Conservation (phyloP, 179 eudicot genomes). For the Amaranthus tricolor region DNA sequence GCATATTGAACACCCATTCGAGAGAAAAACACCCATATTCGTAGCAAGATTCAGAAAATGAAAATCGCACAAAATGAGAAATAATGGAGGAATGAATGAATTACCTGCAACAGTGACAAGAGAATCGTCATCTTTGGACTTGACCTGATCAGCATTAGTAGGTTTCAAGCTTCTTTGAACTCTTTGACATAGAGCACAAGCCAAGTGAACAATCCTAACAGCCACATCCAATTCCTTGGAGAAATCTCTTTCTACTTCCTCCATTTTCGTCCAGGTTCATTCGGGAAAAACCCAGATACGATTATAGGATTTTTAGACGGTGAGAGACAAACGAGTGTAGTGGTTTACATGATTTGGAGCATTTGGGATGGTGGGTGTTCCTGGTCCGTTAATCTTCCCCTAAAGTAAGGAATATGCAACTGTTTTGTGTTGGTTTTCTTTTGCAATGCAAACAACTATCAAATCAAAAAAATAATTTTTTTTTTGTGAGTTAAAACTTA, state of each 20-base stretch:
- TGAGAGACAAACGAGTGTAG: too few species aligned
- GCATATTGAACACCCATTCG: constrained; percentile 6
- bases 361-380: too few species aligned
- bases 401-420: too few species aligned
- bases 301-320: too few species aligned
- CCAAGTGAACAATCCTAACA: constrained; percentile 81
- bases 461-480: too few species aligned
- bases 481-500: too few species aligned
- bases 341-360: too few species aligned
- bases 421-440: too few species aligned
- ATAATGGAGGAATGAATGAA: constrained; percentile 1
- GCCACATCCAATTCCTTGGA: constrained; percentile 70
- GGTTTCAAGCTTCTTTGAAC: constrained; percentile 32
- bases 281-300: not conserved
- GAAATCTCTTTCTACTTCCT: constrained; percentile 25
- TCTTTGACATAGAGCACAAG: constrained; percentile 32
- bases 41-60: constrained; percentile 3
- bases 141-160: constrained; percentile 2
- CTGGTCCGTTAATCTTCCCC: too few species aligned
- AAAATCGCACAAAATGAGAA: not conserved
- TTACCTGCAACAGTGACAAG: constrained; percentile 93
- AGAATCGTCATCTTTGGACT: constrained; percentile 78
- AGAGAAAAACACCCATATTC: too few species aligned
- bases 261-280: constrained; percentile 31
- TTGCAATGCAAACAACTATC: too few species aligned